Base-by-base conservation (phyloP, 2,329 filamentous ascomycete species). In the Trichoderma pleuroti region DNA sequence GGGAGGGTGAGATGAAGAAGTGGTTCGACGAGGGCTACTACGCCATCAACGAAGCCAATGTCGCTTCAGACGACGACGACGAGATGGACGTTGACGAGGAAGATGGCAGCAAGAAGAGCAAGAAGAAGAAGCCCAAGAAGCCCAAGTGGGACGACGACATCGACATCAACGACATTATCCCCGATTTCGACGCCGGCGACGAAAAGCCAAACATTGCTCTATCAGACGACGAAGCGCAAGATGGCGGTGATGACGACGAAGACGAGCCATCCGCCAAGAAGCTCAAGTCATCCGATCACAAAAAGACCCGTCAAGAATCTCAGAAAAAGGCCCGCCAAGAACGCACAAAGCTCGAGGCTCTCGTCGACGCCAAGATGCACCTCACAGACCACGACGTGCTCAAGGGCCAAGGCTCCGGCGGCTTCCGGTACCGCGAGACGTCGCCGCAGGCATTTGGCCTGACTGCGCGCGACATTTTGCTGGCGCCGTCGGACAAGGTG, bases 141-240 rank as follows among this genome's bases (percentile, higher is more conserved):
- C 89, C 88, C 74, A 90, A 86, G 77, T 99, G 95, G 92, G 93
- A 98, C 76, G 94, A 98, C 77, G 96, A 99, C 78, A 98, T 99
- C 76, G 94, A 98, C 78, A 98, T 99, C 83, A 93, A 92, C 72
- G 95, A 97, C 79, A 86, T 98, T 64, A 84, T 97, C 32, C 94
- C 93, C 1, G 93, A 97, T 72, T 97, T 97, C 77, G 89, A 93
- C 24, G 92, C 93, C 30, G 88, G 88, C 8, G 82, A 86, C 71
- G 78, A 60, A 26, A 82, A 85, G 63, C 87, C 88, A 24, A 82
- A 83, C 1, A 81, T 92, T 71, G 82, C 82, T 1, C 82, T 91
- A 2, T 88, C 88, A 6, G 83, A 82, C 16, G 81, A 78, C 4
- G 80, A 81, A 0, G 79, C 80, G 0, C 77, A 78, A 9, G 81